Evolutionary conservation across 1,284 basidiomycete genomes (phyloP).

Genomic region (Cutaneotrichosporon sp.): DNA sequence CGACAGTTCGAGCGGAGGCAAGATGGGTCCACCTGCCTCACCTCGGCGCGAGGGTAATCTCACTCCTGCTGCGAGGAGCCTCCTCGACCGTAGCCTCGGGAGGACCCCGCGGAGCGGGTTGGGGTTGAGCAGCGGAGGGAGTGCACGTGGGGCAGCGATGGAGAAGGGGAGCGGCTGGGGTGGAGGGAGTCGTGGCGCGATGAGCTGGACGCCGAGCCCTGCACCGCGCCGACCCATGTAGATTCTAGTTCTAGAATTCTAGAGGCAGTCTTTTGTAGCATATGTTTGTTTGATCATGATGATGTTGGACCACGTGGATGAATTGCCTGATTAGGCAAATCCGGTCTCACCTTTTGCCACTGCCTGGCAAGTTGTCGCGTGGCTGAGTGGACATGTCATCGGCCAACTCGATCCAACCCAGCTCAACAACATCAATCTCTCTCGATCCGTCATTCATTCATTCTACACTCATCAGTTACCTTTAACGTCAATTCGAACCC

Average conservation of each 20-base stretch:
- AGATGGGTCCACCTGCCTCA: slow-evolving; percentile 73
- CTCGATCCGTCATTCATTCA: neutral
- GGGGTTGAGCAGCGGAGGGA: slow-evolving; percentile 59
- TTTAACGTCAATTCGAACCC: neutral
- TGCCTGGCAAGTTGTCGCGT: too few species aligned
- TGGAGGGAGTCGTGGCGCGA: slow-evolving; percentile 8
- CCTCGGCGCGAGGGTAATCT: slow-evolving; percentile 61
- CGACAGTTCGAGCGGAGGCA: slow-evolving; percentile 22
- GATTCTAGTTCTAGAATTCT: slow-evolving; percentile 32
- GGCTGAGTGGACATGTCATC: too few species aligned
- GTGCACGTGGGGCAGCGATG: slow-evolving; percentile 68
- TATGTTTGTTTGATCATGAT: neutral
- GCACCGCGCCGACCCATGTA: slow-evolving; percentile 6
- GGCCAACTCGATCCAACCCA: too few species aligned
- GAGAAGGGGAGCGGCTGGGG: slow-evolving; percentile 64
- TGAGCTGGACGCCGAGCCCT: slow-evolving; percentile 23
- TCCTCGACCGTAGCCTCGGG: slow-evolving; percentile 65
- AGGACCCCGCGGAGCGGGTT: slow-evolving; percentile 45
- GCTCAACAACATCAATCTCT: neutral
- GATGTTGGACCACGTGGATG: too few species aligned
- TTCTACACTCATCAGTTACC: neutral
- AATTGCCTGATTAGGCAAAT: too few species aligned
- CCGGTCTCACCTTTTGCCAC: too few species aligned
- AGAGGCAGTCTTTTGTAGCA: neutral
- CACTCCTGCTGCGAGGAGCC: slow-evolving; percentile 73